These are phyloP conservation scores for Vinca minor DNA, from an alignment of 257 asterid species.

Conservation along the genomic window DNA sequence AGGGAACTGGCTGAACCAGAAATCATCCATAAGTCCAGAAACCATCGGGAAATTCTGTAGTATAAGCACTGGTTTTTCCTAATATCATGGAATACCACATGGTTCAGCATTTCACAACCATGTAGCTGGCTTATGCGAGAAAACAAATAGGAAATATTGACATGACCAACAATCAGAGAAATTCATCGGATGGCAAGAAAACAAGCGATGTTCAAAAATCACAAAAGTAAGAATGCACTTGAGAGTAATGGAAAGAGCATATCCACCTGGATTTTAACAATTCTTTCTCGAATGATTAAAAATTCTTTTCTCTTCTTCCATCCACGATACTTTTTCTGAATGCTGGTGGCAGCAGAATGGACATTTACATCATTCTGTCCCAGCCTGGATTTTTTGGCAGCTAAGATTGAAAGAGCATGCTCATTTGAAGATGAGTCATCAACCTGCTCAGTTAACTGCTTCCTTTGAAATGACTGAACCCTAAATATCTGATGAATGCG, in stretches of 20 bases:
- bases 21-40: neutral
- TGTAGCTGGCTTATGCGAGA: no score
- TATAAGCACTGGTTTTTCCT: no score
- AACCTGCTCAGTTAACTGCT: constrained; percentile 40
- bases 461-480: constrained; percentile 81
- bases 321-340: constrained; percentile 93
- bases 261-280: constrained; percentile 89
- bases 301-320: constrained; percentile 81
- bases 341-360: constrained; percentile 69
- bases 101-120: no score
- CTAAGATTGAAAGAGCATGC: constrained; percentile 49
- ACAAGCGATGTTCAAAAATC: neutral
- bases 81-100: no score
- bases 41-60: neutral
- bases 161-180: neutral
- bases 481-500: constrained; percentile 83
- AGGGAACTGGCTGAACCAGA: neutral
- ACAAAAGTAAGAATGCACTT: neutral
- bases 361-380: constrained; percentile 44
- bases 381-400: constrained; percentile 49
- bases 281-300: constrained; percentile 60
- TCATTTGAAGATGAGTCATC: constrained; percentile 43
- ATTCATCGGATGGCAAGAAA: neutral
- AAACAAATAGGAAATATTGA: neutral
- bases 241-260: constrained; percentile 13